Conservation (phyloP, 2,329 filamentous ascomycete species). For the Claviceps quebecensis region DNA sequence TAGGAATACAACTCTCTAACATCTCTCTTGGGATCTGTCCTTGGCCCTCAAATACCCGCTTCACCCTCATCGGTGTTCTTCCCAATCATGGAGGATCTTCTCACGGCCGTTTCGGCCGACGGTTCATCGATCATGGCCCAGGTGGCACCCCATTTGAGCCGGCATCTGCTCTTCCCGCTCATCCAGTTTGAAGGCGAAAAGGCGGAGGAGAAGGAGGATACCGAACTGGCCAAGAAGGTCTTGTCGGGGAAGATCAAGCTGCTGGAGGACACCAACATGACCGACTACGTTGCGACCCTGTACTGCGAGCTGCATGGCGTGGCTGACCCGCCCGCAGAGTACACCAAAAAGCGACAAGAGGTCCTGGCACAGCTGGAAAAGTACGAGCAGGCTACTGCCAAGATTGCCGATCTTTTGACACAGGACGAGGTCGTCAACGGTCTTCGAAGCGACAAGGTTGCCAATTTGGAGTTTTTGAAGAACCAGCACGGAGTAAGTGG, state of each 20-base stretch:
- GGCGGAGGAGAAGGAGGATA: conserved; percentile 59
- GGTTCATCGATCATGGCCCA: conserved; percentile 75
- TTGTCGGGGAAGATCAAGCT: conserved; percentile 83
- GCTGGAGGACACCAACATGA: conserved; percentile 97
- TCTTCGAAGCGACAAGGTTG: conserved; percentile 89
- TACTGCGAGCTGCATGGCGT: conserved; percentile 80
- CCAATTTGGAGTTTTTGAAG: conserved; percentile 96
- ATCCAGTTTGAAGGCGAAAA: conserved; percentile 80
- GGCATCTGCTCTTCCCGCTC: conserved; percentile 90
- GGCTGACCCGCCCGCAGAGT: conserved; percentile 67
- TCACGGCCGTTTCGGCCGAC: conserved; percentile 43
- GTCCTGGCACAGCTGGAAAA: conserved; percentile 72
- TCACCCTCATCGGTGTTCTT: neutral
- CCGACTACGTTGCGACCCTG: conserved; percentile 85
- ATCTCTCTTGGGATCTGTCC: neutral
- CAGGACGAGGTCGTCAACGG: conserved; percentile 84
- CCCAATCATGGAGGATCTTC: conserved; percentile 26
- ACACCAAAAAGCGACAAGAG: conserved; percentile 75
- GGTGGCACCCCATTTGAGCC: conserved; percentile 82
- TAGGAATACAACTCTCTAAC: neutral
- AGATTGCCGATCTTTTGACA: conserved; percentile 74
- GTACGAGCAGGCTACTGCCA: conserved; percentile 74
- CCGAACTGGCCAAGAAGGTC: conserved; percentile 50
- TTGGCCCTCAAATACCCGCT: too few relatives aligned
- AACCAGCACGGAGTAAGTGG: conserved; percentile 74